Evolutionary conservation across 2,329 filamentous ascomycete genomes (phyloP).

Genomic region (Fusarium proliferatum): DNA sequence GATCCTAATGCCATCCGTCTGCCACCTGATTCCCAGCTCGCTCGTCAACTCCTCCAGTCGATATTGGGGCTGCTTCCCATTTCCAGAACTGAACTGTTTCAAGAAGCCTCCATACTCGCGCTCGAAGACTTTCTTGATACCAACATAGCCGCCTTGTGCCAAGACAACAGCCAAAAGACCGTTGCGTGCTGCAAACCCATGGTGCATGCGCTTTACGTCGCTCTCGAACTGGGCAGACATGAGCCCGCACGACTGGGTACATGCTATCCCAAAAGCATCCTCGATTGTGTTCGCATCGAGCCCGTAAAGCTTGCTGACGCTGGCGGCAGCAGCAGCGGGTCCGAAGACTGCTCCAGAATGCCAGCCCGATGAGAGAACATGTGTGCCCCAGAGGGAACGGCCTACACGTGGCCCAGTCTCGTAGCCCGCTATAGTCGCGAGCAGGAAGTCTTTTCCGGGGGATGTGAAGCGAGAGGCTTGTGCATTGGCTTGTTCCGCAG

Average conservation of each 20-base stretch:
- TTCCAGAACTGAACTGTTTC: constrained; percentile 8
- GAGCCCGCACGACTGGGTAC: background rate
- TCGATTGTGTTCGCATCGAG: background rate
- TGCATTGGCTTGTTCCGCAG: background rate
- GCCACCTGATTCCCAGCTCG: background rate
- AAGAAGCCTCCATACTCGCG: background rate
- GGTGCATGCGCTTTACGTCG: constrained; percentile 10
- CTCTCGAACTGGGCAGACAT: constrained; percentile 9
- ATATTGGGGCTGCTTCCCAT: background rate
- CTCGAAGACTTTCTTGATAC: constrained; percentile 7
- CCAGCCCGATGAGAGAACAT: constrained; percentile 9
- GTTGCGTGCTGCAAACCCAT: constrained; percentile 1
- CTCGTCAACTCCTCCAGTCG: background rate
- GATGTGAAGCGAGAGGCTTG: background rate
- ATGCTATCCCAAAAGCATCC: constrained; percentile 6
- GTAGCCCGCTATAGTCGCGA: constrained; percentile 2
- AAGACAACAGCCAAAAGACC: constrained; percentile 2
- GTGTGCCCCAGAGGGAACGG: constrained; percentile 1
- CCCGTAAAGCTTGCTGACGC: background rate
- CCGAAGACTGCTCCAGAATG: constrained; percentile 9
- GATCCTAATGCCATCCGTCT: background rate
- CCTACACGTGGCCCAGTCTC: constrained; percentile 1
- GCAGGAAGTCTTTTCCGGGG: background rate
- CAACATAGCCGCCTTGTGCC: background rate
- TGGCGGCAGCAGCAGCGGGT: background rate